Conservation (phyloP, 441 rosid species). For the Capsella rubella region DNA sequence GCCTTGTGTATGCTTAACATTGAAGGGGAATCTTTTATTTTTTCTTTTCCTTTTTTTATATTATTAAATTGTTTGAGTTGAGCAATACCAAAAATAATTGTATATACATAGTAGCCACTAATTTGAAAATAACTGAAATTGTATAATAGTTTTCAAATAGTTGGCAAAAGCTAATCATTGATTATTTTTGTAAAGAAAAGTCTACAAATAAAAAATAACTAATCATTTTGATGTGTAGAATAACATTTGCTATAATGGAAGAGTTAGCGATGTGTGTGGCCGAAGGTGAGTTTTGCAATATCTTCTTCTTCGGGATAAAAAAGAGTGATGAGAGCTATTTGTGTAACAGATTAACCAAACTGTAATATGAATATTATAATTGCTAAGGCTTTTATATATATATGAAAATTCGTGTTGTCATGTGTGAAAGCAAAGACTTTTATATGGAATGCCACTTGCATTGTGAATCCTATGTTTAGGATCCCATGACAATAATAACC, state of each 20-base stretch:
- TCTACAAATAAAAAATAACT: neutral
- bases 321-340: neutral
- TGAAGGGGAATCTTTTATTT: neutral
- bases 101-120: neutral
- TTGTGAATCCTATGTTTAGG: conserved; percentile 49
- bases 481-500: conserved; percentile 39
- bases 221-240: neutral
- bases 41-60: neutral
- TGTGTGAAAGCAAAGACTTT: conserved; percentile 26
- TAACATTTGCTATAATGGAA: neutral
- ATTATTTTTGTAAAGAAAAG: neutral
- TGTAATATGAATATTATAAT: neutral
- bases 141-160: neutral
- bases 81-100: neutral
- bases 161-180: neutral
- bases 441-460: conserved; percentile 21
- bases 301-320: neutral
- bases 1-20: too few species aligned
- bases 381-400: neutral
- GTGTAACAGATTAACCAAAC: neutral
- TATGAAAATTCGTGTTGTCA: neutral
- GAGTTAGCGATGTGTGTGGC: neutral
- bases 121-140: neutral
- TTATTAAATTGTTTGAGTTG: neutral
- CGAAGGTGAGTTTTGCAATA: neutral